Evolutionary conservation across 1,139 yeast species (phyloP).

Genomic region (Zygoascus sp.): DNA sequence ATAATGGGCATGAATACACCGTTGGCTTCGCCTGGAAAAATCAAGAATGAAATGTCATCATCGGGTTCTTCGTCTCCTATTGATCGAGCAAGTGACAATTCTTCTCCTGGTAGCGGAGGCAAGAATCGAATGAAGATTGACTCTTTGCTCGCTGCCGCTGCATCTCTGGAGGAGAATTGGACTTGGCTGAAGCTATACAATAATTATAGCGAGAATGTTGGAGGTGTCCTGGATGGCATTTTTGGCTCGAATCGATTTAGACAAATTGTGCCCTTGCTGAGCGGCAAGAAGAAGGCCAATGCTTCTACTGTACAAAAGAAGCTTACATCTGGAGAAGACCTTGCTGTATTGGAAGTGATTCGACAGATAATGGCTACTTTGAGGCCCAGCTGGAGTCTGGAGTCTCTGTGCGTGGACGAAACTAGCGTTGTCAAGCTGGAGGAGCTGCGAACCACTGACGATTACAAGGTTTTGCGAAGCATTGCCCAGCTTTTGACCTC

Average conservation of each 20-base stretch:
- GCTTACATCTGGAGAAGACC: conserved; percentile 22
- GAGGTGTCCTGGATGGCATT: conserved; percentile 26
- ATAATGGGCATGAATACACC: conserved; percentile 2
- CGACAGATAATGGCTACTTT: conserved; percentile 30
- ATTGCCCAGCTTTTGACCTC: conserved; percentile 30
- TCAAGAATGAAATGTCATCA: conserved; percentile 1
- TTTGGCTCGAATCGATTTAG: conserved; percentile 20
- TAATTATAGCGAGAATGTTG: conserved; percentile 23
- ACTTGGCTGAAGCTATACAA: conserved; percentile 27
- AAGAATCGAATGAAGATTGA: conserved; percentile 26
- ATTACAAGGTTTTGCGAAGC: conserved; percentile 33
- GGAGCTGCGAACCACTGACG: conserved; percentile 34
- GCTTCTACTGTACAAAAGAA: conserved; percentile 10
- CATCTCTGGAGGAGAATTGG: conserved; percentile 21
- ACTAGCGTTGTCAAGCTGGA: conserved; percentile 30
- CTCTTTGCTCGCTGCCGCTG: conserved; percentile 31
- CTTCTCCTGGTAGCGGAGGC: conserved; percentile 12
- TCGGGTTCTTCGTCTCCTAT: conserved; percentile 10
- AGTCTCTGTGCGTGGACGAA: conserved; percentile 29
- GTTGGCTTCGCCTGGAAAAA: neutral
- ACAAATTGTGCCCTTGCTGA: conserved; percentile 4
- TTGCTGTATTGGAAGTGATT: conserved; percentile 34
- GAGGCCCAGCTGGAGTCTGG: conserved; percentile 24
- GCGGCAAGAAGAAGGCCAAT: conserved; percentile 2
- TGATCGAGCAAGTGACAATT: neutral